Percentiles rank a stretch among this genome's conserved stretches.
These are phyloP conservation scores for Huiozyma naganishii DNA, from an alignment of 805 yeast genomes.

Conservation along the genomic window DNA sequence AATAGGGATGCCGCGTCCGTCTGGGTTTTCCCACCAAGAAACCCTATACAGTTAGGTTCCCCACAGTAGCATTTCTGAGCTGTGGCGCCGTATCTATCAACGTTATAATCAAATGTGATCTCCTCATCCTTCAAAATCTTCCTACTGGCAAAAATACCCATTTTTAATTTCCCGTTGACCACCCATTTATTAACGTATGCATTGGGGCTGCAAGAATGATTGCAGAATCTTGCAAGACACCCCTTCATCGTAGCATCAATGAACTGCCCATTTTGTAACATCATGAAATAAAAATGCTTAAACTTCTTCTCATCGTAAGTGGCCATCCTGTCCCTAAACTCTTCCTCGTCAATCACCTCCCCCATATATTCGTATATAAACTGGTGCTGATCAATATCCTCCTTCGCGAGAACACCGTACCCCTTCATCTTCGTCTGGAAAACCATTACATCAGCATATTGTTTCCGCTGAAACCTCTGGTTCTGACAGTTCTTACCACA, in stretches of 20 bases:
- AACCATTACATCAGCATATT: constrained; percentile 71
- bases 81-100: constrained; percentile 90
- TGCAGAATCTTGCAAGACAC: constrained; percentile 80
- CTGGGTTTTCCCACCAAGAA: constrained; percentile 94
- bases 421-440: constrained; percentile 79
- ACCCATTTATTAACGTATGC: constrained; percentile 97
- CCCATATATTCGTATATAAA: constrained; percentile 90
- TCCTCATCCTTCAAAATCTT: constrained; percentile 71
- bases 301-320: constrained; percentile 58
- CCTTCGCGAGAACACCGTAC: constrained; percentile 72
- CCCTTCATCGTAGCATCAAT: constrained; percentile 92
- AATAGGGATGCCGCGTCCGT: constrained; percentile 79
- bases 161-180: constrained; percentile 75
- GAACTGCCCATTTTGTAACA: constrained; percentile 85
- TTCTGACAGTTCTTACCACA: constrained; percentile 79
- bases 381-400: constrained; percentile 44
- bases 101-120: constrained; percentile 73
- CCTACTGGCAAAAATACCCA: constrained; percentile 91
- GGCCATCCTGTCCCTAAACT: constrained; percentile 65
- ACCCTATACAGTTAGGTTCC: constrained; percentile 82
- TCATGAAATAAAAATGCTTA: constrained; percentile 89
- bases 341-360: constrained; percentile 74
- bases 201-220: constrained; percentile 92
- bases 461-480: constrained; percentile 73
- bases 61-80: constrained; percentile 95